Conservation (phyloP, 805 yeast species). For the Wickerhamomyces rabaulensis region DNA sequence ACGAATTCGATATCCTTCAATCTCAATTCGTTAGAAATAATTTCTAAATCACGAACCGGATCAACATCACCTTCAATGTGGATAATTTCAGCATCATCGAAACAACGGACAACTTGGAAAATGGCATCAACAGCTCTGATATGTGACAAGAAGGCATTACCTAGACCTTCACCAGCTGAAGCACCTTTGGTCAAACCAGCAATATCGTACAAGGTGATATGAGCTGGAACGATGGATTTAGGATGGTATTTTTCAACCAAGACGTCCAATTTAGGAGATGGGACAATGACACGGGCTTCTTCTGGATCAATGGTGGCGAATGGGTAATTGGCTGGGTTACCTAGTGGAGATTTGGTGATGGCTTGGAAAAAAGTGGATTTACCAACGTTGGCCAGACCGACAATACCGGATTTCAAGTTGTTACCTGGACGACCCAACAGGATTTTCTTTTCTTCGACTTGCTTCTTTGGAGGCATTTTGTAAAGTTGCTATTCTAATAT, state of each 20-base stretch:
- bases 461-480: conserved; percentile 69
- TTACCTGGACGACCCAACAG: conserved; percentile 82
- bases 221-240: conserved; percentile 85
- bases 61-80: conserved; percentile 96
- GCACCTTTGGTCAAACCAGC: conserved; percentile 99
- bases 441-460: conserved; percentile 66
- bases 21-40: conserved; percentile 86
- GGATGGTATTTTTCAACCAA: conserved; percentile 74
- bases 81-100: conserved; percentile 95
- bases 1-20: conserved; percentile 96
- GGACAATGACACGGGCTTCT: conserved; percentile 93
- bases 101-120: conserved; percentile 95
- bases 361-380: conserved; percentile 98
- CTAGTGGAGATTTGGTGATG: conserved; percentile 85
- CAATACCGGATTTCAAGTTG: conserved; percentile 79
- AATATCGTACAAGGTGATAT: conserved; percentile 89
- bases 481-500: neutral
- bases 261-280: conserved; percentile 81
- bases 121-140: conserved; percentile 97
- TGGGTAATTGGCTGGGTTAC: conserved; percentile 97
- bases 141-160: conserved; percentile 94
- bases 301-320: conserved; percentile 98
- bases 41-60: conserved; percentile 91
- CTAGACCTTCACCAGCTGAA: conserved; percentile 93
- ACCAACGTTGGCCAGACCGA: conserved; percentile 93